These are phyloP conservation scores for Elsinoe ampelina DNA, from an alignment of 2,329 filamentous ascomycete genomes.

Conservation along the genomic window DNA sequence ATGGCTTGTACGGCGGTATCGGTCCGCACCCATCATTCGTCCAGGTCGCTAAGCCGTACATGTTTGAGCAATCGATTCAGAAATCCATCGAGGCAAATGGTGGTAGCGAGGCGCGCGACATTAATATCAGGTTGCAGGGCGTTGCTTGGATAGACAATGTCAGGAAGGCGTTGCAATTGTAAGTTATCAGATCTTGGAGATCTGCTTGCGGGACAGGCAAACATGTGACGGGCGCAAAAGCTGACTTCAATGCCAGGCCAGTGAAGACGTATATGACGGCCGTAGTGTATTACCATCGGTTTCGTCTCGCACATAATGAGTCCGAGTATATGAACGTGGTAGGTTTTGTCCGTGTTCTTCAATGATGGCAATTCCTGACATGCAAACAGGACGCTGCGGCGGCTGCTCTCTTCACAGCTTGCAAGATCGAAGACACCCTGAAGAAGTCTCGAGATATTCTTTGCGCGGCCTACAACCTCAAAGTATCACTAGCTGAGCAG, in stretches of 20 bases:
- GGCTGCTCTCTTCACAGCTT: constrained; percentile 81
- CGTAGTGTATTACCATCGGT: constrained; percentile 87
- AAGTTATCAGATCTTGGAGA: constrained; percentile 27
- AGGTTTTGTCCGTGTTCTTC: constrained; percentile 19
- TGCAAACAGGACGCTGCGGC: constrained; percentile 64
- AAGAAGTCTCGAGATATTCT: constrained; percentile 94
- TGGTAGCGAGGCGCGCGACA: constrained; percentile 64
- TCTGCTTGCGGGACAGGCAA: neutral
- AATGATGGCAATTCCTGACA: neutral
- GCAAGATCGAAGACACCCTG: constrained; percentile 95
- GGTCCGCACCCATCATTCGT: constrained; percentile 55
- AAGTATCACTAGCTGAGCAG: constrained; percentile 53
- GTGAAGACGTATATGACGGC: constrained; percentile 89
- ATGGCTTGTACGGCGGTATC: constrained; percentile 17
- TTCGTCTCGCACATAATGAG: constrained; percentile 76
- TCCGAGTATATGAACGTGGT: constrained; percentile 68
- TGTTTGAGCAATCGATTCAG: constrained; percentile 72
- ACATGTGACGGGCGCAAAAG: neutral
- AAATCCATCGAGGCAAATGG: constrained; percentile 60
- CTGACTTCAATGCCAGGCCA: constrained; percentile 46
- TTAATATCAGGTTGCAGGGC: constrained; percentile 71
- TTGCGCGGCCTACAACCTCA: constrained; percentile 81
- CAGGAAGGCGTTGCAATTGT: constrained; percentile 69
- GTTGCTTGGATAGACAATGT: constrained; percentile 84
- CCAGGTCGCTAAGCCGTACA: constrained; percentile 62